Base-by-base conservation (phyloP, 495 filamentous ascomycete species). In the Physcia stellaris region DNA sequence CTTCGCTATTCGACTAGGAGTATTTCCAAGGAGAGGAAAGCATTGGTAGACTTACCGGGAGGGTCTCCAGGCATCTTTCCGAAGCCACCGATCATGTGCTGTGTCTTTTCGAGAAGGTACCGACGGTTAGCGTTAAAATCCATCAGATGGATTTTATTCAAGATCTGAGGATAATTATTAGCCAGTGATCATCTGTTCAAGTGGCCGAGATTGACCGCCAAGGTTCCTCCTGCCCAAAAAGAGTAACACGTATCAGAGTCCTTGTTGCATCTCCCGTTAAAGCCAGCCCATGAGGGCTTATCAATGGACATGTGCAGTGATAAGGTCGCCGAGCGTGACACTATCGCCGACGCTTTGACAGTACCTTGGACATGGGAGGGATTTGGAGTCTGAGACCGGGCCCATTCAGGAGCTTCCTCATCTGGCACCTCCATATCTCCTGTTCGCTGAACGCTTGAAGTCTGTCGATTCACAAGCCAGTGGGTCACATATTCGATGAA, bases 211-310 rank as follows among this genome's bases (percentile, higher is more conserved):
- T 63, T 47, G 63, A 83, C 73, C 35, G 58, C 61, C 5, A 96
- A 57, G 4, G 83, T 73, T 9, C 71, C 86, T 20, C 67, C 67
- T 2, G 80, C 81, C 90, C 90, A 98, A 64, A 86, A 98, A 4
- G 71, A 75, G 57, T 98, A 96, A 58, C 90, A 98, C 1, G 88
- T 96, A 59, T 98, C 90, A 15, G 79, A 77, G 10, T 73, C 55
- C 53, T 98, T 98, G 61, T 94, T 94, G 43, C 68, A 71, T 24
- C 90, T 75, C 30, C 90, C 90, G 49, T 88, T 93, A 53, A 92
- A 83, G 17, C 84, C 88, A 5, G 70, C 67, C 43, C 61, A 73
- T 32, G 53, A 65, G 55, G 66, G 59, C 4, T 57, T 46, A 6
- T 58, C 48, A 7, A 49, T 46, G 0, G 65, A 59, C 4, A 62